Conservation (phyloP, 306 rosid species). For the Argentina anserina region DNA sequence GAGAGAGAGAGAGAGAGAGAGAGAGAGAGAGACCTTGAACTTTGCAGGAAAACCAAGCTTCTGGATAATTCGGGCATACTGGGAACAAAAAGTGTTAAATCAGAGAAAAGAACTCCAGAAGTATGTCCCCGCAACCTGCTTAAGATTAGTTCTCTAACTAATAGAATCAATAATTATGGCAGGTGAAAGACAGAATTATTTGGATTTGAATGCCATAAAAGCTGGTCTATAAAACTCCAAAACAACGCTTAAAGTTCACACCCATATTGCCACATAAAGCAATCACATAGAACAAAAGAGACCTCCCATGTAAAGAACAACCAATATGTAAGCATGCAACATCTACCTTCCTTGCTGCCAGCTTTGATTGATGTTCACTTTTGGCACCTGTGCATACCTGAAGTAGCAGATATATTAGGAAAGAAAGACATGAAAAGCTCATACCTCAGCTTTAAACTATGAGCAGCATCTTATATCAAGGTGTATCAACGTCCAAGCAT, state of each 20-base stretch:
- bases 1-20: constrained; percentile 1
- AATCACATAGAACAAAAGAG: background rate
- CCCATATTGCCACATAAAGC: background rate
- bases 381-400: constrained; percentile 77
- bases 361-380: constrained; percentile 59
- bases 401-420: background rate
- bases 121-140: constrained; percentile 3
- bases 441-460: background rate
- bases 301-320: background rate
- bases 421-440: background rate
- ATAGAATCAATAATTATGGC: background rate
- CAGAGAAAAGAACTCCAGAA: constrained; percentile 7
- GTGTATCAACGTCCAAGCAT: background rate
- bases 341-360: constrained; percentile 68
- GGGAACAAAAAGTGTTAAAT: constrained; percentile 9
- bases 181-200: background rate
- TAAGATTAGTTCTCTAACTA: background rate
- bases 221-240: background rate
- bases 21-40: constrained; percentile 43
- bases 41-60: constrained; percentile 64
- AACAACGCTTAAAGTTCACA: constrained; percentile 1
- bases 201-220: background rate
- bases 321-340: background rate
- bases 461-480: background rate
- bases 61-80: constrained; percentile 69